Evolutionary conservation across 352 stramenopile species (phyloP).

Genomic region (Globisporangium okanoganense): DNA sequence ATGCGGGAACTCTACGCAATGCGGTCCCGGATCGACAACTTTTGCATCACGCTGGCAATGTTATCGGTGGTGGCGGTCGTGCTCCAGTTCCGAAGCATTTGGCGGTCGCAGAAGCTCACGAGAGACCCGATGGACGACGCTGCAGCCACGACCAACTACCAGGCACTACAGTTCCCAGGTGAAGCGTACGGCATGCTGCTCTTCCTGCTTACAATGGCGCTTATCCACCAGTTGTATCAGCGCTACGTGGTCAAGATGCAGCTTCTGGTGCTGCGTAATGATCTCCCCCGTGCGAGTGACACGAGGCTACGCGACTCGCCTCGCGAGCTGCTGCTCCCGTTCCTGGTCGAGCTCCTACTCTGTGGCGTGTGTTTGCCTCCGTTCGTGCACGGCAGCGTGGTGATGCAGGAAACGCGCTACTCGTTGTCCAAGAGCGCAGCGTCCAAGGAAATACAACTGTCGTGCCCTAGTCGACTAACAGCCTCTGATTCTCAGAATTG

Average conservation of each 20-base stretch:
- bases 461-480: conserved; percentile 24
- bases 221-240: conserved; percentile 39
- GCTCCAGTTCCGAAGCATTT: conserved; percentile 58
- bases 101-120: conserved; percentile 23
- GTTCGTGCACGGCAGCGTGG: conserved; percentile 39
- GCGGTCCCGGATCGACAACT: conserved; percentile 27
- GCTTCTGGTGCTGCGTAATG: conserved; percentile 46
- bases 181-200: conserved; percentile 49
- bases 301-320: conserved; percentile 18
- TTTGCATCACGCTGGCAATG: conserved; percentile 28
- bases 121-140: neutral
- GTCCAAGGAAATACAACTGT: neutral
- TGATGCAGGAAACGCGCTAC: conserved; percentile 48
- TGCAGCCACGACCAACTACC: conserved; percentile 10
- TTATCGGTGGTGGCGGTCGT: conserved; percentile 40
- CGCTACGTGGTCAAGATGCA: conserved; percentile 53
- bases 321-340: conserved; percentile 32
- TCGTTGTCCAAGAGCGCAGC: conserved; percentile 16
- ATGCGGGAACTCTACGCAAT: conserved; percentile 31
- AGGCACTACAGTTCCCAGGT: conserved; percentile 34
- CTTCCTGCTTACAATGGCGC: conserved; percentile 31
- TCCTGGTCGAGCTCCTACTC: conserved; percentile 37
- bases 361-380: conserved; percentile 43
- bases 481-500: conserved; percentile 16
- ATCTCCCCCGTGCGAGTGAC: conserved; percentile 25